phyloP scores from a whole-genome alignment of 306 rosid species.

The Trifolium repens region DNA sequence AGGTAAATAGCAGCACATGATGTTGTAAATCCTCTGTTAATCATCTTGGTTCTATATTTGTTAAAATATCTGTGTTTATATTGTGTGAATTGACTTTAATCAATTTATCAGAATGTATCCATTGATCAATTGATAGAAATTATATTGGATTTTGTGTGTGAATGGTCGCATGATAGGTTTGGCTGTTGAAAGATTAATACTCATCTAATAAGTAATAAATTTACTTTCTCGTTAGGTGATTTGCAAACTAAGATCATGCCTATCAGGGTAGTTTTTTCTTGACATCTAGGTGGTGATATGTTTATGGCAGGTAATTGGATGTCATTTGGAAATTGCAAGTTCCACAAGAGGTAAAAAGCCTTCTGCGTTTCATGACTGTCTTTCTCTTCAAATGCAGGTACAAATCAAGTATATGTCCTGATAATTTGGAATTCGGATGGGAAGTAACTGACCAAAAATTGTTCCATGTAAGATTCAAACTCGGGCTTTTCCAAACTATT shows the following conservation, averaged over 20 bases:
- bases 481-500: too few species aligned
- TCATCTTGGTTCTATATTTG: too few species aligned
- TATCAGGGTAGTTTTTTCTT: not conserved
- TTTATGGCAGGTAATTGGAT: not conserved
- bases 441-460: too few species aligned
- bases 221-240: not conserved
- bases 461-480: too few species aligned
- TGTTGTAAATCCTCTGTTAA: constrained; percentile 20
- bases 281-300: not conserved
- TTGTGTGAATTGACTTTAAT: not conserved
- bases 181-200: not conserved
- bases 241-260: not conserved
- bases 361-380: not conserved
- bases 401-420: too few species aligned
- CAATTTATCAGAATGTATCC: not conserved
- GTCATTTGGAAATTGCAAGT: not conserved
- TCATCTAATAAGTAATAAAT: not conserved
- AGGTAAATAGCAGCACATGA: constrained; percentile 12
- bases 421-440: too few species aligned
- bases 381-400: not conserved
- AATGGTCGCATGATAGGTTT: not conserved
- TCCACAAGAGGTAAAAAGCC: not conserved
- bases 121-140: not conserved
- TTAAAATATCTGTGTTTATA: not conserved
- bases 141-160: not conserved